Evolutionary conservation across 2,329 filamentous ascomycete species (phyloP).

Genomic region (Zymoseptoria passerinii): DNA sequence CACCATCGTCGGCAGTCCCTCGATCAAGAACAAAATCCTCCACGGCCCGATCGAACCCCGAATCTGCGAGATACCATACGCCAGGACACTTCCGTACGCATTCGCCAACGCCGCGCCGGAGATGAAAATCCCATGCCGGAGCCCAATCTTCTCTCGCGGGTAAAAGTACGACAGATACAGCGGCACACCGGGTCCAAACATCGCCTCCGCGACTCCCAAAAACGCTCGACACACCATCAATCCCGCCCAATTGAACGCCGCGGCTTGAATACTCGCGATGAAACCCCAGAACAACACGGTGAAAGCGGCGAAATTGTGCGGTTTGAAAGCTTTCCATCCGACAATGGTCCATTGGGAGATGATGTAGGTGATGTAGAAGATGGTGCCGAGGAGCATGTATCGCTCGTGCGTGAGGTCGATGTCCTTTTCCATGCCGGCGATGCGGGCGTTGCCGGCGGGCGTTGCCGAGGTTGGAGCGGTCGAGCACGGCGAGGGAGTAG

Average conservation of each 20-base stretch:
- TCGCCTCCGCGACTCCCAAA: slow-evolving; percentile 33
- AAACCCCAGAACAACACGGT: slow-evolving; percentile 41
- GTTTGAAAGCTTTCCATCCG: slow-evolving; percentile 30
- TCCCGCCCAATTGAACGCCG: slow-evolving; percentile 37
- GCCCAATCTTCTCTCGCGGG: slow-evolving; percentile 47
- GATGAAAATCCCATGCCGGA: slow-evolving; percentile 48
- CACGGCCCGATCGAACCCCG: slow-evolving; percentile 51
- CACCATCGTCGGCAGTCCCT: slow-evolving; percentile 53
- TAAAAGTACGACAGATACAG: slow-evolving; percentile 60
- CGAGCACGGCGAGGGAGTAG: slow-evolving; percentile 26
- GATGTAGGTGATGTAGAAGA: slow-evolving; percentile 47
- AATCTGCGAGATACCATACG: slow-evolving; percentile 57
- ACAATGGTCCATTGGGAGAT: slow-evolving; percentile 39
- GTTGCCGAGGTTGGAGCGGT: slow-evolving; percentile 31
- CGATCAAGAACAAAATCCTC: slow-evolving; percentile 54
- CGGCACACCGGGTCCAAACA: slow-evolving; percentile 44
- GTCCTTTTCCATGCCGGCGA: slow-evolving; percentile 37
- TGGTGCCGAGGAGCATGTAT: slow-evolving; percentile 45
- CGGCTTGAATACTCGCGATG: slow-evolving; percentile 41
- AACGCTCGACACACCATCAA: slow-evolving; percentile 44
- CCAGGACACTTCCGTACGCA: slow-evolving; percentile 62
- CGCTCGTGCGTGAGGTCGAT: slow-evolving; percentile 40
- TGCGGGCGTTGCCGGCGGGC: slow-evolving; percentile 35
- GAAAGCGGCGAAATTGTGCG: slow-evolving; percentile 34
- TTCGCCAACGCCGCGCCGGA: slow-evolving; percentile 61